A percentile compares a stretch with the other conserved stretches of the same genome.
These are phyloP conservation scores for Quercus lobata DNA, from an alignment of 331 rosid genomes.

Conservation along the genomic window DNA sequence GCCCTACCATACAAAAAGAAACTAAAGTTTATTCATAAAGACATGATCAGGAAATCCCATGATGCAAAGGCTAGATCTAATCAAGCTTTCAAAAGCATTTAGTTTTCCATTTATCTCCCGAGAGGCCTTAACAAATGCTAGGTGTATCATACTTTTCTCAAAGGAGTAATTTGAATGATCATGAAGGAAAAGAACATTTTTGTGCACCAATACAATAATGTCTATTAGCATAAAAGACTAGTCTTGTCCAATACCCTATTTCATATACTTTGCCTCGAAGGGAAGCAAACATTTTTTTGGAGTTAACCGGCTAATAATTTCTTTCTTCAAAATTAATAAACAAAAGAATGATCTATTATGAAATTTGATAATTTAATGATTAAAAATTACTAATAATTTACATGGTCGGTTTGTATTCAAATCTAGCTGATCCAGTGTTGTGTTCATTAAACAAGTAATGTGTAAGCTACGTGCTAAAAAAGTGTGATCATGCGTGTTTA, in stretches of 20 bases:
- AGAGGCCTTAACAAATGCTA: no score
- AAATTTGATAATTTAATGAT: no score
- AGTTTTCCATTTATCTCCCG: background rate
- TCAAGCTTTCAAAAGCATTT: background rate
- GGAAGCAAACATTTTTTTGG: background rate
- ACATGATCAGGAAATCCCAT: background rate
- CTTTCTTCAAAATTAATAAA: background rate
- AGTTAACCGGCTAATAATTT: background rate
- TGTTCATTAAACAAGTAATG: background rate
- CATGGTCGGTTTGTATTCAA: no score
- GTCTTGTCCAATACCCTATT: background rate
- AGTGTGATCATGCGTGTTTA: background rate
- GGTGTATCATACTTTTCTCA: no score
- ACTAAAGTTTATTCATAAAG: background rate
- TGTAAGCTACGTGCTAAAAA: background rate
- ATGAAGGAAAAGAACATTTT: no score
- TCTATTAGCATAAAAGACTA: background rate
- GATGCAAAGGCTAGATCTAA: background rate
- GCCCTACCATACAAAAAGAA: constrained; percentile 5
- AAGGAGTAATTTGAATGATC: no score
- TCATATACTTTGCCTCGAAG: background rate
- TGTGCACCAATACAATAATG: no score
- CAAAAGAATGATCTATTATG: background rate
- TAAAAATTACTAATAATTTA: no score
- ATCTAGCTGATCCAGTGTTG: no score